Evolutionary conservation across 495 filamentous ascomycete species (phyloP).

Genomic region (Aspergillus hancockii): DNA sequence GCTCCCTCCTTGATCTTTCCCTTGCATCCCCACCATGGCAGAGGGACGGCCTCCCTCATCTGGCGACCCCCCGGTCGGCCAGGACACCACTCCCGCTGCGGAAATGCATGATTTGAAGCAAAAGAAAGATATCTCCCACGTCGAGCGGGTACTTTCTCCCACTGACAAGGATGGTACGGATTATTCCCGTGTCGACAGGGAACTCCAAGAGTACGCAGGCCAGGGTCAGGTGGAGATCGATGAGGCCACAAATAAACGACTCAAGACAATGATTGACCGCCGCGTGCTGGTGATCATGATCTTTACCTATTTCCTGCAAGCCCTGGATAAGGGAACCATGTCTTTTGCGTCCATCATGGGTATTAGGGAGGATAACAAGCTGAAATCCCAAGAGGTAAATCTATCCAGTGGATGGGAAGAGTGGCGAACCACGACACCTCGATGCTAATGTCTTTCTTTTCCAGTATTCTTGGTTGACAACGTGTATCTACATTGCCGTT

Average conservation of each 20-base stretch:
- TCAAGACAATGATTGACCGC: constrained; percentile 56
- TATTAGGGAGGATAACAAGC: constrained; percentile 53
- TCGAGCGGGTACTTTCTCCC: constrained; percentile 47
- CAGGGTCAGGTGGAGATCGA: constrained; percentile 52
- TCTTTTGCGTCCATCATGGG: constrained; percentile 73
- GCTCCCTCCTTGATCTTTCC: background rate
- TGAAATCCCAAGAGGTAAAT: constrained; percentile 52
- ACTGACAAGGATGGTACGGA: constrained; percentile 51
- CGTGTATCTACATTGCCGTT: constrained; percentile 57
- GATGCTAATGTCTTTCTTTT: constrained; percentile 1
- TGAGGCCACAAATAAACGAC: constrained; percentile 51
- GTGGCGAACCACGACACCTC: background rate
- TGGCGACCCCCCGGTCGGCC: background rate
- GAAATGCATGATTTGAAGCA: constrained; percentile 6
- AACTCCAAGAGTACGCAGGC: constrained; percentile 63
- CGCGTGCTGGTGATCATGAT: constrained; percentile 54
- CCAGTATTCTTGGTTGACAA: constrained; percentile 55
- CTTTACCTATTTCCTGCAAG: constrained; percentile 65
- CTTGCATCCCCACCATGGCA: constrained; percentile 9
- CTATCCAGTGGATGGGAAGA: background rate
- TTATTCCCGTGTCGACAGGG: constrained; percentile 58
- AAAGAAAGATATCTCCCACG: constrained; percentile 46
- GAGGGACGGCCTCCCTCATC: background rate
- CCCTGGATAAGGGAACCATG: constrained; percentile 72
- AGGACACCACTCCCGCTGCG: background rate